phyloP scores from a whole-genome alignment of 2,329 filamentous ascomycete species.

The Fusarium sp. region DNA sequence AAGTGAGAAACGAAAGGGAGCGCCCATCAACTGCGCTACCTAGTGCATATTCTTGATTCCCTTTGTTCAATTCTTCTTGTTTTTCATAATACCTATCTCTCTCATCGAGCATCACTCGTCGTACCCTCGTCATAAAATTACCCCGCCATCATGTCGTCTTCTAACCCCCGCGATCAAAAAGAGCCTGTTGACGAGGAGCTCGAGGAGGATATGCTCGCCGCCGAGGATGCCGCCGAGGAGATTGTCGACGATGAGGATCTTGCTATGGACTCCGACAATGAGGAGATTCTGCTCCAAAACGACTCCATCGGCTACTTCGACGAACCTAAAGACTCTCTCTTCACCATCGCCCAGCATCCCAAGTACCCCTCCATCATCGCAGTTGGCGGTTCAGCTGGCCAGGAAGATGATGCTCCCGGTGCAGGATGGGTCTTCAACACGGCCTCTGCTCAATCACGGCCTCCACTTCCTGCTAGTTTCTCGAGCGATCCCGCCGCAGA shows the following conservation, averaged over 20 bases:
- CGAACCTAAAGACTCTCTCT: constrained; percentile 87
- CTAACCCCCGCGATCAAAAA: constrained; percentile 39
- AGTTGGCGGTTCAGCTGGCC: constrained; percentile 79
- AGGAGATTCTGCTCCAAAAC: constrained; percentile 86
- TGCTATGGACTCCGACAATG: constrained; percentile 81
- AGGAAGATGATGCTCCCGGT: constrained; percentile 70
- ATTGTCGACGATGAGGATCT: constrained; percentile 79
- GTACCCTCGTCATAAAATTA: constrained; percentile 22
- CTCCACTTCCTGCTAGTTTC: constrained; percentile 80
- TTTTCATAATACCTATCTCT: neutral
- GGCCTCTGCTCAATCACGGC: constrained; percentile 67
- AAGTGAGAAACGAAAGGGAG: constrained; percentile 7
- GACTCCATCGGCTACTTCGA: constrained; percentile 96
- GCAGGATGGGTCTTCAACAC: constrained; percentile 88
- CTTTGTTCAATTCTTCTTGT: neutral
- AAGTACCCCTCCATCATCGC: constrained; percentile 79
- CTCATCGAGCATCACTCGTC: neutral
- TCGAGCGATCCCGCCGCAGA: constrained; percentile 69
- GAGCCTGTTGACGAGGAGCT: constrained; percentile 43
- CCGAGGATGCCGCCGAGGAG: constrained; percentile 75
- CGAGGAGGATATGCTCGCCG: constrained; percentile 54
- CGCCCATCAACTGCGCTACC: neutral
- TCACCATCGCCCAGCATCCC: constrained; percentile 94
- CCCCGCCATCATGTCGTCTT: constrained; percentile 47
- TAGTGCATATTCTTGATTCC: neutral